A percentile compares a stretch with the other conserved stretches of the same genome.
These are phyloP conservation scores for Phoma sp. DNA, from an alignment of 2,329 filamentous ascomycete genomes.

Conservation along the genomic window DNA sequence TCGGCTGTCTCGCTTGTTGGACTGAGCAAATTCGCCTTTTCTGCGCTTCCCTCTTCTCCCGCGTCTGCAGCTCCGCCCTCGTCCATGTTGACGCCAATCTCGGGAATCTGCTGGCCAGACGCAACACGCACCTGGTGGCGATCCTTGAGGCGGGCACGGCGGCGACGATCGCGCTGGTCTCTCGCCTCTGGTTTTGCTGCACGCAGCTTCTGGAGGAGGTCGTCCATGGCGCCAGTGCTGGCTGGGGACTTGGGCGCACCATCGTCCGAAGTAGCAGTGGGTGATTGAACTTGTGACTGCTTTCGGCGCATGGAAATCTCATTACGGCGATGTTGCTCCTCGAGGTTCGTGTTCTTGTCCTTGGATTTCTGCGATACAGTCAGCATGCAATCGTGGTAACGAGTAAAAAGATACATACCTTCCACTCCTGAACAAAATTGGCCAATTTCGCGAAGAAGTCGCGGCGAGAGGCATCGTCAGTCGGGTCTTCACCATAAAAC, in stretches of 20 bases:
- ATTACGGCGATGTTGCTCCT: slow-evolving; percentile 83
- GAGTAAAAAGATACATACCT: slow-evolving; percentile 58
- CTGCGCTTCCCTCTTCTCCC: slow-evolving; percentile 28
- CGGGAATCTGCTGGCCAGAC: slow-evolving; percentile 86
- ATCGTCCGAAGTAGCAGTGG: slow-evolving; percentile 57
- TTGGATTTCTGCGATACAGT: slow-evolving; percentile 70
- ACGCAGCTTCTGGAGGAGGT: slow-evolving; percentile 89
- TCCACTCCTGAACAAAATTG: slow-evolving; percentile 90
- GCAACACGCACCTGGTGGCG: slow-evolving; percentile 87
- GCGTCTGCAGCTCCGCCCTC: slow-evolving; percentile 49
- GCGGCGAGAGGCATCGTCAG: slow-evolving; percentile 88
- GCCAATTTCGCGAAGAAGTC: slow-evolving; percentile 97
- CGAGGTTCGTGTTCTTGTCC: slow-evolving; percentile 85
- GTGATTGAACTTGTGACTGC: slow-evolving; percentile 53
- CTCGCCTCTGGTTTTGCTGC: slow-evolving; percentile 88
- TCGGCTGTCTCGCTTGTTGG: slow-evolving; percentile 51
- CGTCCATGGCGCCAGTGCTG: slow-evolving; percentile 92
- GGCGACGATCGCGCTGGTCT: slow-evolving; percentile 86
- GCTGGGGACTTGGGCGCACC: slow-evolving; percentile 64
- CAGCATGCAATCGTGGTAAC: not conserved
- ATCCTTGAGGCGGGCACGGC: slow-evolving; percentile 87
- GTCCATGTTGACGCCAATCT: slow-evolving; percentile 63
- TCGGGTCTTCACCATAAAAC: slow-evolving; percentile 93
- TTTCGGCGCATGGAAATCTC: slow-evolving; percentile 94
- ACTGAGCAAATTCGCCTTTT: slow-evolving; percentile 60